Evolutionary conservation across 2,329 filamentous ascomycete genomes (phyloP).

Genomic region (Alternaria triticina): DNA sequence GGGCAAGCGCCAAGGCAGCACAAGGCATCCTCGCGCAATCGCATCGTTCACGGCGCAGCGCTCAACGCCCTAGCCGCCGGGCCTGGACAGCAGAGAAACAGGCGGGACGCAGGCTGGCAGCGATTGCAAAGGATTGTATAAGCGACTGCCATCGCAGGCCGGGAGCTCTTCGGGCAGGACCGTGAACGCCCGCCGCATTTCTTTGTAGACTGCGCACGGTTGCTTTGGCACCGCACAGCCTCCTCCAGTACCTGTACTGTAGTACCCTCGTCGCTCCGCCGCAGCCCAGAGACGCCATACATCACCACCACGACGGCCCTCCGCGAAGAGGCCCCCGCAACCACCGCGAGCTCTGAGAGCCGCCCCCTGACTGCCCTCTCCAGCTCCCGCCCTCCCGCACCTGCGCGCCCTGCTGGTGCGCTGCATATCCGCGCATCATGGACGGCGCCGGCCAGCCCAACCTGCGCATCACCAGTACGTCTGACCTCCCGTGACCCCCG

Average conservation of each 20-base stretch:
- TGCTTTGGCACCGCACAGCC: slow-evolving; percentile 35
- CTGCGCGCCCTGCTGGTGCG: not conserved
- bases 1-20: slow-evolving; percentile 29
- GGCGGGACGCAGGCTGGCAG: not conserved
- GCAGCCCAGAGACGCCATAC: slow-evolving; percentile 18
- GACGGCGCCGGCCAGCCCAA: slow-evolving; percentile 69
- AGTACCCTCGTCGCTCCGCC: slow-evolving; percentile 24
- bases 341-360: slow-evolving; percentile 42
- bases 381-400: not conserved
- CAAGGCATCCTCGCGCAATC: slow-evolving; percentile 11
- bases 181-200: slow-evolving; percentile 25
- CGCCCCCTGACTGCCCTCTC: slow-evolving; percentile 16
- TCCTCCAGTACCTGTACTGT: slow-evolving; percentile 23
- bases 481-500: slow-evolving; percentile 11
- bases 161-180: slow-evolving; percentile 21
- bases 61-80: slow-evolving; percentile 4
- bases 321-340: slow-evolving; percentile 4
- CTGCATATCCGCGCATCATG: slow-evolving; percentile 42
- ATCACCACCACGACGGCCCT: slow-evolving; percentile 4
- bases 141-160: slow-evolving; percentile 21
- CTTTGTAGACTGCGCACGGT: slow-evolving; percentile 35
- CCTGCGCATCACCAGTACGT: slow-evolving; percentile 88
- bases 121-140: slow-evolving; percentile 29
- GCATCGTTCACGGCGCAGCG: slow-evolving; percentile 4
- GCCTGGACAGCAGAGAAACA: not conserved